These are phyloP conservation scores for Pyrenopolyporus hunteri DNA, from an alignment of 495 filamentous ascomycete species.

Conservation along the genomic window DNA sequence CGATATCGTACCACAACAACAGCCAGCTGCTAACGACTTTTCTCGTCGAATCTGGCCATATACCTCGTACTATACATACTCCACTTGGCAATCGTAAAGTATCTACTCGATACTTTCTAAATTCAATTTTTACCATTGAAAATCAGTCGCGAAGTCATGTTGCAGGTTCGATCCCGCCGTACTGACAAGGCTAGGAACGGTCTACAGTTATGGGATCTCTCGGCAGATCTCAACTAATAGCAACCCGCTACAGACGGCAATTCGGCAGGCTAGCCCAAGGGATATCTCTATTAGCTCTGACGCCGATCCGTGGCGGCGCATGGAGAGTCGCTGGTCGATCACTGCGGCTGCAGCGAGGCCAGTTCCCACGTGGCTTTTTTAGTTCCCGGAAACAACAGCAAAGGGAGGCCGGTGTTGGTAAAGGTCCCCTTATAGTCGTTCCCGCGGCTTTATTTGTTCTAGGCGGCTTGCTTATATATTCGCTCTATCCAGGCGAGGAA, in stretches of 20 bases:
- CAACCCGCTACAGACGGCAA: constrained; percentile 17
- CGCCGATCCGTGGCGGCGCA: constrained; percentile 15
- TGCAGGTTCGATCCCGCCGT: constrained; percentile 15
- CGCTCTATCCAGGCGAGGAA: constrained; percentile 52
- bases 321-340: constrained; percentile 17
- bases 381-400: constrained; percentile 22
- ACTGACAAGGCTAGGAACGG: constrained; percentile 21
- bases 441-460: constrained; percentile 41
- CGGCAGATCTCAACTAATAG: constrained; percentile 26
- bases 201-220: constrained; percentile 29
- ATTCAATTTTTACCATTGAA: background rate
- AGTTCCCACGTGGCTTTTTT: constrained; percentile 40
- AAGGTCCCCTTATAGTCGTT: constrained; percentile 29
- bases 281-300: constrained; percentile 19
- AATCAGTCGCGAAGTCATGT: constrained; percentile 28
- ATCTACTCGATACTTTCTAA: background rate
- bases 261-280: constrained; percentile 18
- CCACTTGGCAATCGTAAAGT: no score
- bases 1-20: constrained; percentile 35
- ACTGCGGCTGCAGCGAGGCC: constrained; percentile 15
- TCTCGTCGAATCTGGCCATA: background rate
- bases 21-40: constrained; percentile 14
- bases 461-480: constrained; percentile 49
- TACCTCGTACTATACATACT: no score
- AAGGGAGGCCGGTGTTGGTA: constrained; percentile 28